Conservation (phyloP, 805 yeast genomes). For the Pichia exigua region DNA sequence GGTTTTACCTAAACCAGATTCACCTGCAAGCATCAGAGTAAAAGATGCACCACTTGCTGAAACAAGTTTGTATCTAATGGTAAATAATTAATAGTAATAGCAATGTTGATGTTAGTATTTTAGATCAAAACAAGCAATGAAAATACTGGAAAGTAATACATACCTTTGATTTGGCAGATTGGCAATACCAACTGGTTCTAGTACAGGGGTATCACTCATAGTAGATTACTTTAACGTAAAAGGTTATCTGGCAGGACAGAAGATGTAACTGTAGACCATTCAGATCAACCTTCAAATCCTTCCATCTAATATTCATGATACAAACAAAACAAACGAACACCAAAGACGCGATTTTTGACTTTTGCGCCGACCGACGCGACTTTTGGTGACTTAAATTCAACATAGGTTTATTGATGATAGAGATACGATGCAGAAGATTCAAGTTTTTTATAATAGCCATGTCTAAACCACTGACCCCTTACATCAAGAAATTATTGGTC, state of each 20-base stretch:
- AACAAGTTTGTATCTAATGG: conserved; percentile 56
- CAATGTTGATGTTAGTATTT: neutral
- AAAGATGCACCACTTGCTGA: conserved; percentile 69
- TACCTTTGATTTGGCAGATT: conserved; percentile 69
- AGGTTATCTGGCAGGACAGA: neutral
- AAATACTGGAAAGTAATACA: conserved; percentile 15
- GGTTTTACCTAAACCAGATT: conserved; percentile 87
- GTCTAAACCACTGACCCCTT: conserved; percentile 37
- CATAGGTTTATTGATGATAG: too few relatives aligned
- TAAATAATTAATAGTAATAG: conserved; percentile 2
- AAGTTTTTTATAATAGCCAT: neutral
- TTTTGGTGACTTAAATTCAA: neutral
- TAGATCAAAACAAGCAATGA: neutral
- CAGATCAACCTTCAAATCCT: neutral
- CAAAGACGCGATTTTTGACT: neutral
- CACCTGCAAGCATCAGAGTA: conserved; percentile 84
- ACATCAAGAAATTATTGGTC: conserved; percentile 53
- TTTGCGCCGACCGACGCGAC: neutral
- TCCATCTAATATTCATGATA: neutral
- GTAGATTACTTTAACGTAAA: neutral
- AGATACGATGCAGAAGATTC: neutral
- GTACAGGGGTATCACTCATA: conserved; percentile 21
- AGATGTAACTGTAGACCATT: neutral
- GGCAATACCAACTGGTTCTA: conserved; percentile 61
- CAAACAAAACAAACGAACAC: neutral